Percentiles rank a stretch among this genome's conserved stretches.
Conservation (phyloP, 768 basidiomycete genomes). For the Plicaturopsis crispa region DNA sequence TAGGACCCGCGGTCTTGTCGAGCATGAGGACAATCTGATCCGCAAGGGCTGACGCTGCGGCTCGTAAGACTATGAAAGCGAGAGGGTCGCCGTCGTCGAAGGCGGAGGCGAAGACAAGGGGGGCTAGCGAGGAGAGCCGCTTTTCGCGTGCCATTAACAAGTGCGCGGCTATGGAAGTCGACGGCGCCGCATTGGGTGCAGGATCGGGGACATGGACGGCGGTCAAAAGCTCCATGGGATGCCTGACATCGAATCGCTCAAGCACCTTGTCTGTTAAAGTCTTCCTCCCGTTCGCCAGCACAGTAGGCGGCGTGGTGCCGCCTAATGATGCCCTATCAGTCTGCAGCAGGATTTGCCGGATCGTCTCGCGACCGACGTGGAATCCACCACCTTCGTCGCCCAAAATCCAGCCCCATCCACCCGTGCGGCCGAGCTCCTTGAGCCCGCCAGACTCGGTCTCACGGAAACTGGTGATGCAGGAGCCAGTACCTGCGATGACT, state of each 20-base stretch:
- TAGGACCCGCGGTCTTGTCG: conserved; percentile 25
- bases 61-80: conserved; percentile 50
- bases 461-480: conserved; percentile 62
- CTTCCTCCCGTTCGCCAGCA: conserved; percentile 25
- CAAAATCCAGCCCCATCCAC: conserved; percentile 82
- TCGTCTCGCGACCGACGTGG: conserved; percentile 67
- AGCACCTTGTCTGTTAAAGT: conserved; percentile 42
- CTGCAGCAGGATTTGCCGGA: conserved; percentile 58
- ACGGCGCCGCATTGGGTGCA: conserved; percentile 13
- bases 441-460: conserved; percentile 31
- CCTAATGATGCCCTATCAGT: conserved; percentile 41
- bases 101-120: conserved; percentile 72
- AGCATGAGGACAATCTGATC: conserved; percentile 51
- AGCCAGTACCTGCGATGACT: conserved; percentile 78
- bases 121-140: conserved; percentile 65
- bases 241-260: conserved; percentile 44
- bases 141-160: conserved; percentile 49
- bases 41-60: conserved; percentile 46
- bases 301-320: conserved; percentile 15
- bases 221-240: conserved; percentile 57
- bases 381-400: conserved; percentile 84
- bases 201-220: conserved; percentile 61
- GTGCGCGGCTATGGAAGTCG: conserved; percentile 10
- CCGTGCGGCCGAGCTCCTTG: conserved; percentile 59
- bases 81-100: conserved; percentile 63